phyloP scores from a whole-genome alignment of 805 yeast genomes.

The Saccharomycopsis amapae region DNA sequence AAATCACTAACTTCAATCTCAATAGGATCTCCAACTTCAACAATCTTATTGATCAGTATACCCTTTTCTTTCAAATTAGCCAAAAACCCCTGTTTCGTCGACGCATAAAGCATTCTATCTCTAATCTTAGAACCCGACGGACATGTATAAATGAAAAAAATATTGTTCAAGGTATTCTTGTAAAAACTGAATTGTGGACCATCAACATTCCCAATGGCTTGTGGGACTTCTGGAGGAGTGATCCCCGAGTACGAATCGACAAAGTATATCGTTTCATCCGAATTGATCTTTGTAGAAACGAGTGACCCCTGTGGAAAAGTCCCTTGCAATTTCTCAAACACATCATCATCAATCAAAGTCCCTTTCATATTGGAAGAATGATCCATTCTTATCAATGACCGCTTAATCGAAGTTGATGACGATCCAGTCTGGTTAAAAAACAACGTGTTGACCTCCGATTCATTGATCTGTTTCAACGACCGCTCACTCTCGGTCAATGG shows the following conservation, averaged over 20 bases:
- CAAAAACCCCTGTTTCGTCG: slow-evolving; percentile 60
- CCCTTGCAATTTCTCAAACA: slow-evolving; percentile 13
- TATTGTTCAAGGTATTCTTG: slow-evolving; percentile 33
- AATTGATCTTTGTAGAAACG: slow-evolving; percentile 45
- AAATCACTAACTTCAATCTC: slow-evolving; percentile 56
- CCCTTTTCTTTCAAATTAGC: slow-evolving; percentile 37
- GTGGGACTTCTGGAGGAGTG: slow-evolving; percentile 28
- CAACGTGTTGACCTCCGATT: slow-evolving; percentile 34
- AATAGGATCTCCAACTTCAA: slow-evolving; percentile 68
- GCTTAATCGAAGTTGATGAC: slow-evolving; percentile 16
- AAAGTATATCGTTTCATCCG: slow-evolving; percentile 41
- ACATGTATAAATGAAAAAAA: slow-evolving; percentile 72
- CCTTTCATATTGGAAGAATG: slow-evolving; percentile 12
- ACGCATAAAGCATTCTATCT: slow-evolving; percentile 89
- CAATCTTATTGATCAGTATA: slow-evolving; percentile 36
- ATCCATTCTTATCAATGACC: slow-evolving; percentile 23
- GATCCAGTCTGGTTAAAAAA: slow-evolving; percentile 18
- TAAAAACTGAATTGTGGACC: slow-evolving; percentile 57
- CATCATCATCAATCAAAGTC: slow-evolving; percentile 27
- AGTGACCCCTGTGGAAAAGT: not conserved
- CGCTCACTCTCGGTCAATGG: slow-evolving; percentile 57
- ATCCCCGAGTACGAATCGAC: slow-evolving; percentile 25
- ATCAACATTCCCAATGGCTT: slow-evolving; percentile 27
- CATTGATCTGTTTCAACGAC: slow-evolving; percentile 39
- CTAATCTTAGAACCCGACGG: slow-evolving; percentile 87